Evolutionary conservation across 352 stramenopile species (phyloP).

Genomic region (Elongisporangium undulatum): DNA sequence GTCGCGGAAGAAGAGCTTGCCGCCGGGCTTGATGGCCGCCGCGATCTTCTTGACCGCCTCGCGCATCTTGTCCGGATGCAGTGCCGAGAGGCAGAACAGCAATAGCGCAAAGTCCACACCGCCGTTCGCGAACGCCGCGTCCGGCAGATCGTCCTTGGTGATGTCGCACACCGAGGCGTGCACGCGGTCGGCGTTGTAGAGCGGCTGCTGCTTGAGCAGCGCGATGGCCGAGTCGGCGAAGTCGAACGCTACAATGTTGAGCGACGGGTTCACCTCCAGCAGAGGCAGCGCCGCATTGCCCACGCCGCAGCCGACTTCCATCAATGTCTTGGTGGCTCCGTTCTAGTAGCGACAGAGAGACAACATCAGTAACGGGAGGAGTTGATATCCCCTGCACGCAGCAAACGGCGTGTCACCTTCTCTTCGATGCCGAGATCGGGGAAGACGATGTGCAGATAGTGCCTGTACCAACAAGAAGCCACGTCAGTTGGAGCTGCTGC

Average conservation of each 20-base stretch:
- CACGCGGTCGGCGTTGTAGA: slow-evolving; percentile 74
- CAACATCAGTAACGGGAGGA: neutral
- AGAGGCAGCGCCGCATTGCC: slow-evolving; percentile 94
- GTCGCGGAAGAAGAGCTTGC: slow-evolving; percentile 92
- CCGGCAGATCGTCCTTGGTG: slow-evolving; percentile 67
- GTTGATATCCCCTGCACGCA: neutral
- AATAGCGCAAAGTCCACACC: slow-evolving; percentile 82
- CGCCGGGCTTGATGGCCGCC: slow-evolving; percentile 64
- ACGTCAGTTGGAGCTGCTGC: neutral
- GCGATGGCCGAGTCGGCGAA: slow-evolving; percentile 91
- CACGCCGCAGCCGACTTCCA: slow-evolving; percentile 95
- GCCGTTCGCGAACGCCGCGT: slow-evolving; percentile 40
- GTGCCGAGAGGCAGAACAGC: slow-evolving; percentile 89
- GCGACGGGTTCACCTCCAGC: slow-evolving; percentile 86
- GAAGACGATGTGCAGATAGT: slow-evolving; percentile 94
- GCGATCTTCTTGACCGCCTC: slow-evolving; percentile 85
- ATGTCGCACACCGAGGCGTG: slow-evolving; percentile 80
- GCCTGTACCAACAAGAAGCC: slow-evolving; percentile 23
- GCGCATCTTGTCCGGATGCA: slow-evolving; percentile 88
- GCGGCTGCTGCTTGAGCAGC: slow-evolving; percentile 85
- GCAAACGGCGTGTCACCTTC: slow-evolving; percentile 16
- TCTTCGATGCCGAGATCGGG: slow-evolving; percentile 67
- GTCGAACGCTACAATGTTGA: slow-evolving; percentile 90
- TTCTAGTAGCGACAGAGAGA: neutral
- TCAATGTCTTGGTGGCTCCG: slow-evolving; percentile 53